Evolutionary conservation across 2,329 filamentous ascomycete species (phyloP).

Genomic region (Pseudogymnoascus sp.): DNA sequence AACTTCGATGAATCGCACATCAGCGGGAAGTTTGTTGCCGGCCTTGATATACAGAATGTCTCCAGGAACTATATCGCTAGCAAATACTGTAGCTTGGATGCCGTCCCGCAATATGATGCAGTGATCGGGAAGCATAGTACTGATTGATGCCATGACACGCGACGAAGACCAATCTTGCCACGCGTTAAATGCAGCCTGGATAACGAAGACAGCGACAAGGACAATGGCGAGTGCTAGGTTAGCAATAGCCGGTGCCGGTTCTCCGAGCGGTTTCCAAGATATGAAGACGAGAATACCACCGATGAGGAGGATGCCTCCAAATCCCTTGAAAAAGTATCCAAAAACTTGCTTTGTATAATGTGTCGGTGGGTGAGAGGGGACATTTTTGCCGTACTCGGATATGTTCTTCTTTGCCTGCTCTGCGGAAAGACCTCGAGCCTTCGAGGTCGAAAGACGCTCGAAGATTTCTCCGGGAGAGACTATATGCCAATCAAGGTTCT

Average conservation of each 20-base stretch:
- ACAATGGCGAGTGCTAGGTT: slow-evolving; percentile 69
- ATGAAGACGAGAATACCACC: slow-evolving; percentile 66
- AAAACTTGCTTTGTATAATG: slow-evolving; percentile 48
- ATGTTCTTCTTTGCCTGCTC: slow-evolving; percentile 47
- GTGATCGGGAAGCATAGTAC: slow-evolving; percentile 68
- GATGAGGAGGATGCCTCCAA: slow-evolving; percentile 60
- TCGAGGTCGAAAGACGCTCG: slow-evolving; percentile 48
- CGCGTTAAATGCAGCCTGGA: slow-evolving; percentile 61
- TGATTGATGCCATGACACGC: slow-evolving; percentile 71
- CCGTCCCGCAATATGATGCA: slow-evolving; percentile 58
- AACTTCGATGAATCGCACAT: slow-evolving; percentile 60
- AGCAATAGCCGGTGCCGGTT: slow-evolving; percentile 55
- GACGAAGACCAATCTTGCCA: slow-evolving; percentile 70
- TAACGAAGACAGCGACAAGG: slow-evolving; percentile 58
- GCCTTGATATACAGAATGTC: slow-evolving; percentile 60
- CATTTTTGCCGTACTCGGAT: slow-evolving; percentile 56
- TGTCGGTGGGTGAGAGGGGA: slow-evolving; percentile 56
- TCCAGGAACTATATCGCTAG: slow-evolving; percentile 59
- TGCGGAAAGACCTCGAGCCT: slow-evolving; percentile 48
- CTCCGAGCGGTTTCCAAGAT: slow-evolving; percentile 65
- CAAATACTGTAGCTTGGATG: slow-evolving; percentile 38
- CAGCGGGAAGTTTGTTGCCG: slow-evolving; percentile 66
- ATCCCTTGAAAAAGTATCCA: slow-evolving; percentile 70
- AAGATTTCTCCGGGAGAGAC: slow-evolving; percentile 49
- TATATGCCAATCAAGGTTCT: slow-evolving; percentile 59